Evolutionary conservation across 352 stramenopile species (phyloP).

Genomic region (Globisporangium solare): DNA sequence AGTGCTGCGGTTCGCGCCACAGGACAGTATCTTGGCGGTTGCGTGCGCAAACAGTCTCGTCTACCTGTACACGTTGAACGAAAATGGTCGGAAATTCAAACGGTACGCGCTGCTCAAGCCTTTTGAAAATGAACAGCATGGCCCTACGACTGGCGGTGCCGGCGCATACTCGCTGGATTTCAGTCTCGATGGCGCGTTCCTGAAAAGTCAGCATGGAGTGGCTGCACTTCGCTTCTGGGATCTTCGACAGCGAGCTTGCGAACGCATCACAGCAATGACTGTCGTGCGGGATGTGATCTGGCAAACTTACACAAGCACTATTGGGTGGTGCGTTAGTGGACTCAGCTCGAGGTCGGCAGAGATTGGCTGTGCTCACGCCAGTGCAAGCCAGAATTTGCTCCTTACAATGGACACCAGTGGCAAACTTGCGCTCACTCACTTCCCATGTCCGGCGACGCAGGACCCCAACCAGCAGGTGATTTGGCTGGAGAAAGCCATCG

Average conservation of each 20-base stretch:
- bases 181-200: conserved; percentile 47
- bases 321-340: conserved; percentile 37
- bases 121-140: conserved; percentile 17
- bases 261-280: conserved; percentile 41
- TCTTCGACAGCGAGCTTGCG: conserved; percentile 36
- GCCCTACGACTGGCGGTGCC: neutral
- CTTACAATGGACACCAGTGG: conserved; percentile 9
- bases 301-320: conserved; percentile 42
- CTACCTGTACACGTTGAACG: conserved; percentile 65
- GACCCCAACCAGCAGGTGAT: conserved; percentile 5
- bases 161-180: conserved; percentile 55
- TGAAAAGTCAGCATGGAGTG: conserved; percentile 48
- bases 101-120: conserved; percentile 58
- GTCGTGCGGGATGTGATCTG: conserved; percentile 44
- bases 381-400: conserved; percentile 10
- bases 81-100: conserved; percentile 22
- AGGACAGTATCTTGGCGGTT: conserved; percentile 39
- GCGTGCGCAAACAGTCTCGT: conserved; percentile 57
- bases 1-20: conserved; percentile 45
- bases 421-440: conserved; percentile 17
- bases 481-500: conserved; percentile 18
- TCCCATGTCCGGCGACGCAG: conserved; percentile 8
- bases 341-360: conserved; percentile 2
- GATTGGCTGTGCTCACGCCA: conserved; percentile 7
- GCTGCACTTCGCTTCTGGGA: conserved; percentile 54